Base-by-base conservation (phyloP, 148 eudicot species). In the Fagopyrum homotropicum region DNA sequence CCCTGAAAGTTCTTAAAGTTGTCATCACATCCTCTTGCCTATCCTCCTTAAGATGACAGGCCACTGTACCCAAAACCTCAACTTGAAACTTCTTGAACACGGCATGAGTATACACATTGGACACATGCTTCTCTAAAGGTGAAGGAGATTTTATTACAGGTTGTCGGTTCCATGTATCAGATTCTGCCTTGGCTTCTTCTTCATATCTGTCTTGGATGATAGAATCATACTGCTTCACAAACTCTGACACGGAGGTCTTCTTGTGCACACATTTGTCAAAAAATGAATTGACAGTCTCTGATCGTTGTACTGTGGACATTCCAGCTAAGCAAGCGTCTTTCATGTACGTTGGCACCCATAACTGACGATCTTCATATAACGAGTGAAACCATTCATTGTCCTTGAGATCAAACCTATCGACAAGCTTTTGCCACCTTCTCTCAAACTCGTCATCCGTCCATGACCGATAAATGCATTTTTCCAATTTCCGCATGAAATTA, bases 211-310 rank as follows among this genome's bases (percentile, higher is more conserved):
- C 97, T 69, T 92, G 97, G 75, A 95, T 69, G 55, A 92, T 89
- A 47, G 84, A 30, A 60, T 90, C 97, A 75, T 90, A 95, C 59
- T 86, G 93, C 76, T 85, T 92, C 71, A 95, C 66, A 84, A 95
- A 92, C 81, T 95, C 98, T 9, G 85, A 81, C 70, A 92, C 85
- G 5, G 89, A 86, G 14, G 93, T 92, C 83, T 90, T 95, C 84
- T 87, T 95, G 79, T 95, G 98, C 59, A 95, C 88, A 75, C 85
- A 92, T 81, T 92, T 95, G 86, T 95, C 98, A 79, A 95, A 95
- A 79, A 84, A 89, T 80, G 89, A 86, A 83, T 89, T 95, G 72
- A 95, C 89, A 74, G 97, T 90, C 80, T 95, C 98, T 7, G 96
- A 87, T 60, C 98, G 88, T 57, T 86, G 89, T 72, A 82, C 82